Conservation (phyloP, 1,284 basidiomycete species). For the Moniliophthora roreri region DNA sequence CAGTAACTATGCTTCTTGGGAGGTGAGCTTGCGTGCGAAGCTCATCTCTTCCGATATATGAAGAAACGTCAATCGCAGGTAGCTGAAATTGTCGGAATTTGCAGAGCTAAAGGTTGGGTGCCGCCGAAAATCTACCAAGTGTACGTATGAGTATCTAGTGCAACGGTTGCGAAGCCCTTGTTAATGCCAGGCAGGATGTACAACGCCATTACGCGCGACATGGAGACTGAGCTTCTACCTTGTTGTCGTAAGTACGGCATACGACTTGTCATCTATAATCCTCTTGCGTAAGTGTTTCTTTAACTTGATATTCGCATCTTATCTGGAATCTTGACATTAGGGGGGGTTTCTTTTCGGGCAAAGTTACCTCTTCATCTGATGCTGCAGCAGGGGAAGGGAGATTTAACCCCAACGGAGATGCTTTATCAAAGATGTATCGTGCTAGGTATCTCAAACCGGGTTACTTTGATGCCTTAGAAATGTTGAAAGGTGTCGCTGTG, state of each 20-base stretch:
- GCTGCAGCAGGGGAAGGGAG: conserved; percentile 32
- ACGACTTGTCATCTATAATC: conserved; percentile 45
- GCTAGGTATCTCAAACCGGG: conserved; percentile 43
- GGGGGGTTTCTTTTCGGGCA: conserved; percentile 47
- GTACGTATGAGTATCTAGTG: conserved; percentile 14
- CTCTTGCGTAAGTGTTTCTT: conserved; percentile 27
- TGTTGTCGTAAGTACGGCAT: conserved; percentile 56
- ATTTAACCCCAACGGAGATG: conserved; percentile 28
- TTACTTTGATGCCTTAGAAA: conserved; percentile 45
- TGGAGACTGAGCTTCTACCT: conserved; percentile 56
- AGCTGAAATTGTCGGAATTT: conserved; percentile 53
- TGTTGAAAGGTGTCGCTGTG: conserved; percentile 38
- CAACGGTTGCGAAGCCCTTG: not conserved
- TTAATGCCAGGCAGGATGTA: conserved; percentile 37
- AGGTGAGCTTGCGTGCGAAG: conserved; percentile 12
- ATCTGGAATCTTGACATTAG: conserved; percentile 23
- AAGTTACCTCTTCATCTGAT: conserved; percentile 32
- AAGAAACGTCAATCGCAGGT: conserved; percentile 33
- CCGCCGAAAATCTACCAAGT: conserved; percentile 31
- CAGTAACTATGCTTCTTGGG: conserved; percentile 44
- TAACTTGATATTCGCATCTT: conserved; percentile 5
- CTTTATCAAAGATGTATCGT: conserved; percentile 38
- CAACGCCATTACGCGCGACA: conserved; percentile 51
- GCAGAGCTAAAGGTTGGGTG: conserved; percentile 49
- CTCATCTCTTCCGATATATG: not conserved